These are phyloP conservation scores for Ophiostoma sp. DNA, from an alignment of 2,329 filamentous ascomycete species.

Conservation along the genomic window DNA sequence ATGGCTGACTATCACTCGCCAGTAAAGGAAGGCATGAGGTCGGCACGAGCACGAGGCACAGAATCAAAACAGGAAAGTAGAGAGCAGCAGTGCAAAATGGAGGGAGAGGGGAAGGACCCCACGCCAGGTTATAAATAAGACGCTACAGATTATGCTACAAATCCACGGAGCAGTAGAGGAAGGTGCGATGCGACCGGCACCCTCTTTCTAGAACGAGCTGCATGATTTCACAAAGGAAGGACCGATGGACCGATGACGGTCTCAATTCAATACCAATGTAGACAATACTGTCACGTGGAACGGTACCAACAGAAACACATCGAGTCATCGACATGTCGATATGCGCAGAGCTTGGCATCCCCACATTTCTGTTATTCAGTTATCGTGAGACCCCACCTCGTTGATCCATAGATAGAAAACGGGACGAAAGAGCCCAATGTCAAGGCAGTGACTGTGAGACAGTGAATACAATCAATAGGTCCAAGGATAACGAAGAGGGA, in stretches of 20 bases:
- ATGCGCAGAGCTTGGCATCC: not conserved
- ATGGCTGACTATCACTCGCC: not conserved
- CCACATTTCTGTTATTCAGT: constrained; percentile 7
- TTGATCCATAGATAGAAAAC: constrained; percentile 14
- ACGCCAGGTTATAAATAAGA: not conserved
- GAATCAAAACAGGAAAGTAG: not conserved
- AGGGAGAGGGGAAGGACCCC: not conserved
- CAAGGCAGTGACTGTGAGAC: not conserved
- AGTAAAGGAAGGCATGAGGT: not conserved
- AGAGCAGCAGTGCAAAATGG: not conserved
- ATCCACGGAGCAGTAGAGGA: not conserved
- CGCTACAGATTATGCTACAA: not conserved
- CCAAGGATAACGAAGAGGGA: no score
- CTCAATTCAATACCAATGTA: not conserved
- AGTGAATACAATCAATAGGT: not conserved
- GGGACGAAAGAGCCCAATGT: constrained; percentile 5
- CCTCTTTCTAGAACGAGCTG: not conserved
- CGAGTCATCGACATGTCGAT: not conserved
- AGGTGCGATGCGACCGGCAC: not conserved
- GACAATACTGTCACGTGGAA: not conserved
- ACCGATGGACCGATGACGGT: constrained; percentile 3
- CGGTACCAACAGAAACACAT: not conserved
- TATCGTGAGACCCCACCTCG: constrained; percentile 10
- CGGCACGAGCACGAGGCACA: not conserved
- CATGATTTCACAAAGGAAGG: not conserved